A percentile compares a stretch with the other conserved stretches of the same genome.
These are phyloP conservation scores for Diphasiastrum complanatum DNA, from an alignment of 83 land plant species.

Conservation along the genomic window DNA sequence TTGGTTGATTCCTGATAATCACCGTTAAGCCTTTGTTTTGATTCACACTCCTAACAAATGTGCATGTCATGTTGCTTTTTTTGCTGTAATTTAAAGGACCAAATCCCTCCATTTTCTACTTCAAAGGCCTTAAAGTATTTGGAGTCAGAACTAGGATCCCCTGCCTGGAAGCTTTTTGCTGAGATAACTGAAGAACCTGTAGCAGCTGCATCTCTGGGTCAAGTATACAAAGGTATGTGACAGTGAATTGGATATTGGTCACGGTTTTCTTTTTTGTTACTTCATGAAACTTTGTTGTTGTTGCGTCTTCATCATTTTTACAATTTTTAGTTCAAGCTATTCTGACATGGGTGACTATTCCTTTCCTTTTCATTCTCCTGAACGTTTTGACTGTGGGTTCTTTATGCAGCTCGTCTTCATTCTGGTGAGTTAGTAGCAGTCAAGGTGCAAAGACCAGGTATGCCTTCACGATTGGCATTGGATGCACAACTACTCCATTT, in stretches of 20 bases:
- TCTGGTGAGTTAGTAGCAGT: slow-evolving; percentile 96
- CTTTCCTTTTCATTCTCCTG: neutral
- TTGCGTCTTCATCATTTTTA: too few species aligned
- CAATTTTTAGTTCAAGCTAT: neutral
- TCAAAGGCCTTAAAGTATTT: slow-evolving; percentile 62
- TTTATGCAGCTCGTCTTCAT: slow-evolving; percentile 70
- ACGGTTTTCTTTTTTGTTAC: neutral
- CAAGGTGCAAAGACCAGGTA: slow-evolving; percentile 90
- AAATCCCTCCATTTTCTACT: slow-evolving; percentile 88
- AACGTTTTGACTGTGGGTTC: slow-evolving; percentile 20
- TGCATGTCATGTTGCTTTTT: slow-evolving; percentile 4
- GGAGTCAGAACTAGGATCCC: slow-evolving; percentile 63
- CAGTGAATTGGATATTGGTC: neutral
- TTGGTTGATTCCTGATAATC: neutral
- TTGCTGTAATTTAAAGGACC: slow-evolving; percentile 53
- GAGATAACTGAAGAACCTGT: slow-evolving; percentile 78
- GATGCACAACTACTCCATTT: slow-evolving; percentile 83
- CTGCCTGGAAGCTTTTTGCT: slow-evolving; percentile 63
- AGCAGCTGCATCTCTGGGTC: slow-evolving; percentile 96
- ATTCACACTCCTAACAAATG: neutral
- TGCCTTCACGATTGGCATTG: slow-evolving; percentile 57
- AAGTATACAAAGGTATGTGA: slow-evolving; percentile 88
- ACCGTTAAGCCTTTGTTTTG: neutral
- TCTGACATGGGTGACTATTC: neutral
- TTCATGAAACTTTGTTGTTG: too few species aligned